phyloP scores from a whole-genome alignment of 108 stramenopile genomes.

The Cylindrotheca closterium region DNA sequence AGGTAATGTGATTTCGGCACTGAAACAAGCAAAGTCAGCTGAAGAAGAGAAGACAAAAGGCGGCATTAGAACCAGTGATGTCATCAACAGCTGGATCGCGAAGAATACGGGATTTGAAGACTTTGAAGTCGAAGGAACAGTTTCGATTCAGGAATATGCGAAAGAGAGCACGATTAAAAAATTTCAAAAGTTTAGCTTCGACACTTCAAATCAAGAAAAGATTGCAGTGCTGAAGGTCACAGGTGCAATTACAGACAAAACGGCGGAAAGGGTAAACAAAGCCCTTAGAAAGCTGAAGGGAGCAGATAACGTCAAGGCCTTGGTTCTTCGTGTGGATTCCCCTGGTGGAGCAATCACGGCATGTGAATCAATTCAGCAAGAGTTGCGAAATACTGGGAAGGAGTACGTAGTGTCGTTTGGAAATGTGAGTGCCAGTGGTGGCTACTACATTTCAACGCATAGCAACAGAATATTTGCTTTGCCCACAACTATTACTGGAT shows the following conservation, averaged over 20 bases:
- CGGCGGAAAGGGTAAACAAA: conserved; percentile 42
- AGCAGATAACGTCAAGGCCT: conserved; percentile 45
- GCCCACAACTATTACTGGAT: conserved; percentile 71
- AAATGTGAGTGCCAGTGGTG: conserved; percentile 76
- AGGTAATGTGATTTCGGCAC: conserved; percentile 42
- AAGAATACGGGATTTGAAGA: conserved; percentile 6
- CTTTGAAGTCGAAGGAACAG: conserved; percentile 26
- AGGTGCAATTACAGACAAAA: conserved; percentile 52
- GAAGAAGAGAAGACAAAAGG: conserved; percentile 7
- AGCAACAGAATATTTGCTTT: conserved; percentile 68
- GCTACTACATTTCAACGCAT: conserved; percentile 72
- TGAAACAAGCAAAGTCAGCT: conserved; percentile 13
- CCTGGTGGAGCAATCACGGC: conserved; percentile 69
- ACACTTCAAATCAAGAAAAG: conserved; percentile 31
- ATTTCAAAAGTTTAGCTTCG: neutral
- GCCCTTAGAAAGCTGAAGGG: conserved; percentile 56
- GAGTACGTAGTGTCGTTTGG: conserved; percentile 67
- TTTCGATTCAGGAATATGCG: conserved; percentile 30
- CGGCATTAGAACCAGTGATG: conserved; percentile 14
- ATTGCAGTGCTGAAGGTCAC: conserved; percentile 62
- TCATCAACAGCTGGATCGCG: neutral
- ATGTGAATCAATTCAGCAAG: conserved; percentile 72
- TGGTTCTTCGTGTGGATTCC: conserved; percentile 70
- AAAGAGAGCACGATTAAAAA: neutral
- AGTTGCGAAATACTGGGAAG: conserved; percentile 49